Base-by-base conservation (phyloP, 176 grass and related monocot genomes). In the Zoysia pacifica region DNA sequence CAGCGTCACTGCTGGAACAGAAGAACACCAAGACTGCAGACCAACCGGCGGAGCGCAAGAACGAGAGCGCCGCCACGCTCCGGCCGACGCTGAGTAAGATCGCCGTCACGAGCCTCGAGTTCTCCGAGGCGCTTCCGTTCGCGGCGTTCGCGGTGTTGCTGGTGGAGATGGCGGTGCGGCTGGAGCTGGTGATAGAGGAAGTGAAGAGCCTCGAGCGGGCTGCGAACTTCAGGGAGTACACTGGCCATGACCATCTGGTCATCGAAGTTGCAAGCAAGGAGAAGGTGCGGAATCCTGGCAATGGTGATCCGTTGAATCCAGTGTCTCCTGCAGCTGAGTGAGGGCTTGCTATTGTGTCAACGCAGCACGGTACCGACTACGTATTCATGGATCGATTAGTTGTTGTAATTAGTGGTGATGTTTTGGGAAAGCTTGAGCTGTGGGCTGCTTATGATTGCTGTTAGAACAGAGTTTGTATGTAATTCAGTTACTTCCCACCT, bases 171-270 rank as follows among this genome's bases (percentile, higher is more conserved):
- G 92, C 88, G 52, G 90, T 89, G 3, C 83, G 95, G 77, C 73
- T 93, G 62, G 92, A 98, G 78, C 75, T 93, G n/a, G 90, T 98
- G 48, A 98, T 98, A 13, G 91, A 98, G 71, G 95, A 89, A 73
- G 92, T 98, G 7, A 87, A 93, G 75, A 82, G 91, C 72, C 83
- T 98, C 62, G 87, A 85, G 65, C 69, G 63, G 61, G 87, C 80
- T 36, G 95, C 95, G 5, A 89, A 92, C 79, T 98, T 98, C 74
- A 94, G 85, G 63, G 92, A 93, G 70, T 93, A 86, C 51, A 81
- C 39, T 16, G 78, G 38, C 35, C 74, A 87, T 62, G 81, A 91
- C 36, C 82, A 90, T 43, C 72, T 84, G 65, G 36, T 60, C 38
- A 82, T 94, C 36, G 88, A 98, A 70, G 47, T 94, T 65, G 70